These are phyloP conservation scores for Cyberlindnera sargentensis DNA, from an alignment of 805 yeast species.

Conservation along the genomic window DNA sequence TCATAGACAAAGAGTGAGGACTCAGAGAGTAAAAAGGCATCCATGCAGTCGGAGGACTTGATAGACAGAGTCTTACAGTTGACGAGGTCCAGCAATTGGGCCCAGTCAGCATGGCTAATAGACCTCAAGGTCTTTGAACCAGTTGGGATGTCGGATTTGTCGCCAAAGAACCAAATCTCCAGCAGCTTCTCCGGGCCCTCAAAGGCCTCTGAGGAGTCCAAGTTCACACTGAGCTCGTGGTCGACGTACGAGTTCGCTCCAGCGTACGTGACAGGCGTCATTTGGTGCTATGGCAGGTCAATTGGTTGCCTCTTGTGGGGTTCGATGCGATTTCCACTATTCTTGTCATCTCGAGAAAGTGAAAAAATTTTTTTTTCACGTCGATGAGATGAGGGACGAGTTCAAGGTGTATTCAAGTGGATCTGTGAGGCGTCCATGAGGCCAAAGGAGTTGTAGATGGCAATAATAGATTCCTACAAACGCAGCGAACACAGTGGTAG, in stretches of 20 bases:
- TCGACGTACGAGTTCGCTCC: conserved; percentile 53
- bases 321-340: no score
- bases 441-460: no score
- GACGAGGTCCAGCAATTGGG: conserved; percentile 66
- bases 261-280: conserved; percentile 30
- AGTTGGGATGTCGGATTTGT: conserved; percentile 26
- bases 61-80: conserved; percentile 84
- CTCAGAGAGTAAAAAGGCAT: conserved; percentile 83
- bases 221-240: conserved; percentile 66
- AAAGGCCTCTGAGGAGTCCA: conserved; percentile 88
- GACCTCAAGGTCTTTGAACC: conserved; percentile 49
- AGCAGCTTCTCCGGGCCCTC: conserved; percentile 96
- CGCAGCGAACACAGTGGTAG: no score
- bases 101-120: conserved; percentile 65
- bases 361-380: neutral
- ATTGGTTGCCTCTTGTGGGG: neutral
- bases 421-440: neutral
- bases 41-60: conserved; percentile 56
- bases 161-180: conserved; percentile 79
- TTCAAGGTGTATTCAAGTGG: neutral
- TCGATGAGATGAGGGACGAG: no score
- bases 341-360: neutral
- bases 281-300: neutral
- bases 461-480: no score
- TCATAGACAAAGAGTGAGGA: conserved; percentile 85